Percentiles rank a stretch among this genome's conserved stretches.
Conservation (phyloP, 306 rosid genomes). For the Prunus armeniaca region DNA sequence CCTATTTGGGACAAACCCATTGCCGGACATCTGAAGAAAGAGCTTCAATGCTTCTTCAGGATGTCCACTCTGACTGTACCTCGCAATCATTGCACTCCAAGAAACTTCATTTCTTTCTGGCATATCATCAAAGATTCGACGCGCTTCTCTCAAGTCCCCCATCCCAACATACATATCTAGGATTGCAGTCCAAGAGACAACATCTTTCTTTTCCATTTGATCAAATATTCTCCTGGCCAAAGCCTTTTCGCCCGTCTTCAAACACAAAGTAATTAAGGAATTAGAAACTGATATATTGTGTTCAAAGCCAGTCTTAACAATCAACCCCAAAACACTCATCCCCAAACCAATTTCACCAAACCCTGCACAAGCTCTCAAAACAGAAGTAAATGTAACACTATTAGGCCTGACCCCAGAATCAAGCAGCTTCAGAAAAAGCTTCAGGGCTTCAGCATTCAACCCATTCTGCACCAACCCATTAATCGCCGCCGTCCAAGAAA, state of each 20-base stretch:
- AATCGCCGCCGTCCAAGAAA: constrained; percentile 21
- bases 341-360: constrained; percentile 4
- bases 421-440: constrained; percentile 6
- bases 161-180: constrained; percentile 9
- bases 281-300: constrained; percentile 10
- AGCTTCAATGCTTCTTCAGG: constrained; percentile 16
- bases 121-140: constrained; percentile 14
- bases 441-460: constrained; percentile 2
- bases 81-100: constrained; percentile 20
- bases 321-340: constrained; percentile 14
- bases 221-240: constrained; percentile 22
- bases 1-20: neutral
- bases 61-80: constrained; percentile 15
- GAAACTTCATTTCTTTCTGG: constrained; percentile 18
- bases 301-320: constrained; percentile 15
- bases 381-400: constrained; percentile 12
- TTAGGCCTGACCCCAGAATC: constrained; percentile 15
- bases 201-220: constrained; percentile 12
- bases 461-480: constrained; percentile 20
- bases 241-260: constrained; percentile 3
- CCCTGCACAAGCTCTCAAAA: constrained; percentile 11
- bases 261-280: constrained; percentile 6
- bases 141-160: constrained; percentile 20
- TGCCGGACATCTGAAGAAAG: constrained; percentile 4
- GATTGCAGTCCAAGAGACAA: constrained; percentile 22